phyloP scores from a whole-genome alignment of 108 stramenopile genomes.

The Aurantiochytrium sp. region DNA sequence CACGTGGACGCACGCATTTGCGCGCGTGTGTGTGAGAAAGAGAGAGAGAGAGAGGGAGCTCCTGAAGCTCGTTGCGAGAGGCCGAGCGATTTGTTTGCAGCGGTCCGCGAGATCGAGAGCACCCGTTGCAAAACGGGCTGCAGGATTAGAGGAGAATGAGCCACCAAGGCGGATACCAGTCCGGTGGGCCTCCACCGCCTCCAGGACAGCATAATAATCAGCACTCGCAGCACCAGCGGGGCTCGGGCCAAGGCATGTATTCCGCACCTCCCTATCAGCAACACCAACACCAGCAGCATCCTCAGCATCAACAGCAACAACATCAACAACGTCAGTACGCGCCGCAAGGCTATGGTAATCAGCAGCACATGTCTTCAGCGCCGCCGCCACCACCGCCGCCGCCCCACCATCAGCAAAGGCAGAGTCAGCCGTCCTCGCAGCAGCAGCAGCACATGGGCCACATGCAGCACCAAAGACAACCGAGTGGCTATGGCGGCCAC shows the following conservation, averaged over 20 bases:
- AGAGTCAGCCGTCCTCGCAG: background rate
- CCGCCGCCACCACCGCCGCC: background rate
- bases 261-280: background rate
- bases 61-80: too few species aligned
- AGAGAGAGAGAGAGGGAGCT: too few species aligned
- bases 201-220: constrained; percentile 53
- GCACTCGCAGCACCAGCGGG: background rate
- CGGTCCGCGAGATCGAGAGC: too few species aligned
- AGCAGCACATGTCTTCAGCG: background rate
- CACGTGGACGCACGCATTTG: too few species aligned
- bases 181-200: constrained; percentile 90
- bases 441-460: background rate
- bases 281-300: background rate
- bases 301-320: background rate
- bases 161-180: constrained; percentile 77
- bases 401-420: background rate
- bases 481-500: background rate
- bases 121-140: too few species aligned
- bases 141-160: constrained; percentile 7
- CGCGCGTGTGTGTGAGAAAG: too few species aligned
- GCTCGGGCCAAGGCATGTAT: background rate
- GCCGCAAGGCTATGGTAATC: background rate
- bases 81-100: too few species aligned
- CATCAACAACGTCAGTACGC: background rate
- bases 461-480: background rate